Evolutionary conservation across 345 rosid genomes (phyloP).

Genomic region (Camelina hispida): DNA sequence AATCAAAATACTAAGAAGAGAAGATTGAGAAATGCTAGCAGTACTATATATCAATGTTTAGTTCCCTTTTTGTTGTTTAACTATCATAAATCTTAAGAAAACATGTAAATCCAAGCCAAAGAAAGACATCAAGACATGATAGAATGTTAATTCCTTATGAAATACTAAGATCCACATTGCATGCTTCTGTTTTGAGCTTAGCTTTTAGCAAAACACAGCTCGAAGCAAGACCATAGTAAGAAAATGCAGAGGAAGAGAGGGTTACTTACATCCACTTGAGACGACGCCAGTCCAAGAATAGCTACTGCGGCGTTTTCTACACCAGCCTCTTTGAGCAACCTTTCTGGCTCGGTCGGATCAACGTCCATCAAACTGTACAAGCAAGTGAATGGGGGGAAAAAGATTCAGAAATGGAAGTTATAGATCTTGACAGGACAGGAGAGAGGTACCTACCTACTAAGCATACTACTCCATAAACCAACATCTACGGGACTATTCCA

Average conservation of each 20-base stretch:
- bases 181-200: slow-evolving; percentile 1
- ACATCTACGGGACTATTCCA: neutral
- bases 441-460: neutral
- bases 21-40: neutral
- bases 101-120: slow-evolving; percentile 4
- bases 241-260: slow-evolving; percentile 21
- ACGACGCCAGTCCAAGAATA: slow-evolving; percentile 9
- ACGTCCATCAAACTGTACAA: slow-evolving; percentile 19
- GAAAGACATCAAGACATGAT: neutral
- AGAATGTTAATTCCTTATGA: slow-evolving; percentile 10
- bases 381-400: neutral
- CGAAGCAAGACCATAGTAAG: slow-evolving; percentile 14
- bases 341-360: slow-evolving; percentile 18
- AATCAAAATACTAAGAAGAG: slow-evolving; percentile 3
- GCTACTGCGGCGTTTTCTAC: neutral
- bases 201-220: neutral
- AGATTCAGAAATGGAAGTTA: slow-evolving; percentile 13
- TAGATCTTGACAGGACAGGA: slow-evolving; percentile 2
- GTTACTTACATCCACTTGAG: slow-evolving; percentile 31
- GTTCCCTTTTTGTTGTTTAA: neutral
- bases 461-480: slow-evolving; percentile 16
- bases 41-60: neutral
- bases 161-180: neutral
- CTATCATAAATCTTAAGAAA: neutral
- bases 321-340: neutral